Evolutionary conservation across 768 basidiomycete species (phyloP), one percentile per base, ranked within the genome.

Genomic region (Phylloporus arenicola): DNA sequence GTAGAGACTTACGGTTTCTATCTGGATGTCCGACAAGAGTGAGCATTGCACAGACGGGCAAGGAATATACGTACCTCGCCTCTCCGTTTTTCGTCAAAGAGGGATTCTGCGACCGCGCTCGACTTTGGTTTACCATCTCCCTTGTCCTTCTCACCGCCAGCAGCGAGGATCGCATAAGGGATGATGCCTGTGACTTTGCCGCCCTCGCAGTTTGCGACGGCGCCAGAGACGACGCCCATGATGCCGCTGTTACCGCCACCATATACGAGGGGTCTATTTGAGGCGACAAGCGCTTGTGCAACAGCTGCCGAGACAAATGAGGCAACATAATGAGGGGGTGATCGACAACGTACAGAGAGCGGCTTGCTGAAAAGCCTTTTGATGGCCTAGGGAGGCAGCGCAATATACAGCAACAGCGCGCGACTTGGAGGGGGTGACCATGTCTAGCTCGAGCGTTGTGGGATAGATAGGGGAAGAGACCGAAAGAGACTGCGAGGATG

Each of bases 211-310:
- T 83, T 74, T 8, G 88, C 70, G 1, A 78, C 84, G 1, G 86
- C 70, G 12, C 73, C 70, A 0, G 89, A 87, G 9, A 93, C 82
- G 41, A 79, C 66, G 54, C 93, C 93, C 93, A 96, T 96, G 54
- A 95, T 75, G 1, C 93, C 93, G 38, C 75, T 74, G 17, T 75
- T 74, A 0, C 92, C 93, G 7, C 93, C 93, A 2, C 93, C 93
- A 63, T 96, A 97, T 3, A 97, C 78, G 13, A 96, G 74, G 4
- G 82, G 78, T 3, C 84, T 73, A 0, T 76, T 71, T 14, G 76
- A 68, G 8, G 67, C 66, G 3, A 82, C 89, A 24, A 95, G 69
- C 0, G 92, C 88, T 40, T 71, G 67, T 34, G 89, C 93, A 12
- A 96, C 60, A 19, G 90, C 88, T 88, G 45, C 20, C 13, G 49